These are phyloP conservation scores for Mitosporidium daphniae DNA, from an alignment of 371 early-diverging fungal species.

Conservation along the genomic window DNA sequence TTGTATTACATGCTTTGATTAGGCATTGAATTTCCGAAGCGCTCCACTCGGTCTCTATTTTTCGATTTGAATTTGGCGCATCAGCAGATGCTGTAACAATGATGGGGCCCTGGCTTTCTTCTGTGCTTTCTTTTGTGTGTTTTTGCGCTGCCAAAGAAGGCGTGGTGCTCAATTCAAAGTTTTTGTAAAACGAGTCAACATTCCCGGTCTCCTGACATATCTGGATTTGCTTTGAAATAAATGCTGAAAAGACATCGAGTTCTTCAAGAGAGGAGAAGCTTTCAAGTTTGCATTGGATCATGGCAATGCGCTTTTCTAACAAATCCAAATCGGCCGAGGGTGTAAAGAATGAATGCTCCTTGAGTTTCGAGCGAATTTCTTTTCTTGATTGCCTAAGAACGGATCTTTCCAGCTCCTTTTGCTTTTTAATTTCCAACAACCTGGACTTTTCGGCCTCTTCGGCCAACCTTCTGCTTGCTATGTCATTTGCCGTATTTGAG, in stretches of 20 bases:
- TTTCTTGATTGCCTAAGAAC: neutral
- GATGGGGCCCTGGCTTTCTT: neutral
- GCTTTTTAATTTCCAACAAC: slow-evolving; percentile 1
- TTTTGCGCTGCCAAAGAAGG: neutral
- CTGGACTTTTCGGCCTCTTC: neutral
- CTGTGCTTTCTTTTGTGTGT: neutral
- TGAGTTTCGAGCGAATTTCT: neutral
- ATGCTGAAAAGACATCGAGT: slow-evolving; percentile 49
- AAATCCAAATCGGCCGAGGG: neutral
- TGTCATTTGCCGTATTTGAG: slow-evolving; percentile 1
- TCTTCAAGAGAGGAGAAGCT: slow-evolving; percentile 42
- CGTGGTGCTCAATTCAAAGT: neutral
- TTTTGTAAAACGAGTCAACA: neutral
- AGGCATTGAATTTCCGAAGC: slow-evolving; percentile 13
- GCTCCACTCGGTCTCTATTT: slow-evolving; percentile 12
- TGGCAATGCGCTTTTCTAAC: neutral
- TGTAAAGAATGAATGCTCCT: neutral
- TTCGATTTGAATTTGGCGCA: too few species aligned
- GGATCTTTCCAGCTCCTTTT: neutral
- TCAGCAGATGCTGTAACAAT: slow-evolving; percentile 3
- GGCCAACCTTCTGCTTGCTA: neutral
- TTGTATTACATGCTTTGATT: slow-evolving; percentile 17
- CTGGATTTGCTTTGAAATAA: slow-evolving; percentile 16
- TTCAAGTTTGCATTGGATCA: too few species aligned
- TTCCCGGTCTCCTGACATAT: slow-evolving; percentile 3